phyloP scores from a whole-genome alignment of 345 rosid genomes.

The Rhodomyrtus tomentosa region DNA sequence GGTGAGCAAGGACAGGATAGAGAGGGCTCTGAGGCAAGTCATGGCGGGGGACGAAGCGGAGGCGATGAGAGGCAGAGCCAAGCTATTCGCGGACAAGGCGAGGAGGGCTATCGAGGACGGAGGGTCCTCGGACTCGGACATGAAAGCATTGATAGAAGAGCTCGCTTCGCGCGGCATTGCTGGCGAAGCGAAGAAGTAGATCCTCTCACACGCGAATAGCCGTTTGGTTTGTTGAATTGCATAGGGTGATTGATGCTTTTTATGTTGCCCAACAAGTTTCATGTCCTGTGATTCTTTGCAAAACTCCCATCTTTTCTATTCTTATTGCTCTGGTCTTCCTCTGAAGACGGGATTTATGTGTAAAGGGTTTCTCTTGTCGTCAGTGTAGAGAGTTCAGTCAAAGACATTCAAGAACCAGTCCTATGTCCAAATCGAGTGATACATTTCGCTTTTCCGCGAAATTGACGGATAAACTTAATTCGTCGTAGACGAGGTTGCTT shows the following conservation, averaged over 20 bases:
- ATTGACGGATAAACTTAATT: too few relatives aligned
- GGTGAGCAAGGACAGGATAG: slow-evolving; percentile 23
- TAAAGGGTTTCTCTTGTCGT: neutral
- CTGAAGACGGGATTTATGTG: neutral
- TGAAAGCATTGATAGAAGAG: slow-evolving; percentile 17
- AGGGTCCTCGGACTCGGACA: slow-evolving; percentile 19
- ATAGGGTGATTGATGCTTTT: too few relatives aligned
- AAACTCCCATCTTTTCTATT: neutral
- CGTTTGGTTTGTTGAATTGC: neutral
- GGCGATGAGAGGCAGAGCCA: slow-evolving; percentile 17
- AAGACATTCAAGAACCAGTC: neutral
- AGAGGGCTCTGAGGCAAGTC: slow-evolving; percentile 21
- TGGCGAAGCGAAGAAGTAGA: neutral
- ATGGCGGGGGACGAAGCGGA: slow-evolving; percentile 20
- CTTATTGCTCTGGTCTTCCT: neutral
- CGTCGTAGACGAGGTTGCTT: too few relatives aligned
- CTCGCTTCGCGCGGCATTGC: neutral
- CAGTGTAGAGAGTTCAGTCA: neutral
- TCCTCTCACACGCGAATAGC: neutral
- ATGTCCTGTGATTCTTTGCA: neutral
- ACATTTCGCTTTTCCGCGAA: too few relatives aligned
- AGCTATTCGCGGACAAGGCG: slow-evolving; percentile 6
- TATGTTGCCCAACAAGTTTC: neutral
- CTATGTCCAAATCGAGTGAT: too few relatives aligned
- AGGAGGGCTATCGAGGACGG: slow-evolving; percentile 20